Base-by-base conservation (phyloP, 2,329 filamentous ascomycete genomes). In the Coniochaeta ligniaria region DNA sequence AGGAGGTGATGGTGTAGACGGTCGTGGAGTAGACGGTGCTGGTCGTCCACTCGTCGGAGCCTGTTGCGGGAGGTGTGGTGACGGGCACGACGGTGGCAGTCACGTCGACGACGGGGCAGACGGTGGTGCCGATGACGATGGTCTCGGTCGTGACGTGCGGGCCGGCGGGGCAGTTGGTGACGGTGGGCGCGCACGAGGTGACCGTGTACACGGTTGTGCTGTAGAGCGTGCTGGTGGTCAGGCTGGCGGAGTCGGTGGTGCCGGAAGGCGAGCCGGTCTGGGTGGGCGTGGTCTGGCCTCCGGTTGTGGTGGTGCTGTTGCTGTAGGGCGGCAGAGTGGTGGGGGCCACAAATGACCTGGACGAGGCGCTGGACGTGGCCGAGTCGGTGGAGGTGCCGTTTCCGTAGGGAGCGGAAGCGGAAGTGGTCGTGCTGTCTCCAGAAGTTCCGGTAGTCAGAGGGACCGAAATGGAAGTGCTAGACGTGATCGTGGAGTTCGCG, bases 91-190 rank as follows among this genome's bases (percentile, higher is more conserved):
- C 55, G 35, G 55, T 57, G 33, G 31, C 31, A 33, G 55, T 57
- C 24, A 57, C 55, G 35, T 38, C 55, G 33, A 36, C 31, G 55
- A 45, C 38, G 58, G 60, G 58, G 60, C 60, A 62, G 41, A 62
- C 60, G 54, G 60, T 62, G n/a, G 60, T 62, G 38, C 63, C 61
- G n/a, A 67, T 57, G 41, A 63, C 61, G 22, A 66, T 56, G 35
- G 64, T 64, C 61, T 66, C 60, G 58, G 63, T 66, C 33, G 62
- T 59, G 11, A 64, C 43, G 54, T 64, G 63, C n/a, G n/a, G n/a
- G 60, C 64, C 63, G 38, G 61, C 36, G 26, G 60, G 60, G 56
- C 63, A 65, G 60, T 67, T 57, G 38, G 52, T 58, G 16, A 62
- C 58, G 2, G 58, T 58, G 1, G 60, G 52, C 16, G 60, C 16